Evolutionary conservation across 1,139 yeast genomes (phyloP).

Genomic region (Blastobotrys persicus): DNA sequence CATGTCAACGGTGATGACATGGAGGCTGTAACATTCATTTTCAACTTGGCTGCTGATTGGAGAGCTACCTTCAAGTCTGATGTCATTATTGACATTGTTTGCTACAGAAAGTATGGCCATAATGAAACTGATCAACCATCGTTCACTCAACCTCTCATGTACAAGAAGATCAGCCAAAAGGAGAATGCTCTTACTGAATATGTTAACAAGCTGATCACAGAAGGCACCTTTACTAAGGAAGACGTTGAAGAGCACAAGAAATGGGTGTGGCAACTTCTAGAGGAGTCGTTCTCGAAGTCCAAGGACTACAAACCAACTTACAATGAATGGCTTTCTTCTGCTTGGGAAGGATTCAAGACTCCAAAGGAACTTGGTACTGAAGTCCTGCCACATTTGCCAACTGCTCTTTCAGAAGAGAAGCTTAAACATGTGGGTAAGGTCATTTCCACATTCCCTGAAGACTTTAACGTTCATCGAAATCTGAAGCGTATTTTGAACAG

Average conservation of each 20-base stretch:
- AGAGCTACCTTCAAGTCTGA: conserved; percentile 95
- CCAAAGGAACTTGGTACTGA: conserved; percentile 97
- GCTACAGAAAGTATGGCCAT: conserved; percentile 98
- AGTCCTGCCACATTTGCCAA: conserved; percentile 92
- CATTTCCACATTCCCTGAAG: conserved; percentile 80
- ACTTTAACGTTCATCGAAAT: conserved; percentile 90
- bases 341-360: conserved; percentile 99
- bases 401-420: conserved; percentile 72
- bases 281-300: conserved; percentile 81
- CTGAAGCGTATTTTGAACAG: conserved; percentile 88
- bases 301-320: conserved; percentile 90
- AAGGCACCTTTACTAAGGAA: conserved; percentile 83
- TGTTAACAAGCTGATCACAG: conserved; percentile 72
- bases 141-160: conserved; percentile 98
- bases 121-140: conserved; percentile 99
- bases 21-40: conserved; percentile 87
- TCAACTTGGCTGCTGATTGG: conserved; percentile 98
- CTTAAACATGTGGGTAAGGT: conserved; percentile 76
- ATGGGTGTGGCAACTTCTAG: conserved; percentile 96
- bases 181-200: conserved; percentile 84
- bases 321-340: conserved; percentile 97
- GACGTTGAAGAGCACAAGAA: conserved; percentile 95
- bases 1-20: conserved; percentile 98
- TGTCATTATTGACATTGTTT: conserved; percentile 93
- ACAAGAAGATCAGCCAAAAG: conserved; percentile 84